These are phyloP conservation scores for Wallacemonas sp. DNA, from an alignment of 208 protist genomes.

Conservation along the genomic window DNA sequence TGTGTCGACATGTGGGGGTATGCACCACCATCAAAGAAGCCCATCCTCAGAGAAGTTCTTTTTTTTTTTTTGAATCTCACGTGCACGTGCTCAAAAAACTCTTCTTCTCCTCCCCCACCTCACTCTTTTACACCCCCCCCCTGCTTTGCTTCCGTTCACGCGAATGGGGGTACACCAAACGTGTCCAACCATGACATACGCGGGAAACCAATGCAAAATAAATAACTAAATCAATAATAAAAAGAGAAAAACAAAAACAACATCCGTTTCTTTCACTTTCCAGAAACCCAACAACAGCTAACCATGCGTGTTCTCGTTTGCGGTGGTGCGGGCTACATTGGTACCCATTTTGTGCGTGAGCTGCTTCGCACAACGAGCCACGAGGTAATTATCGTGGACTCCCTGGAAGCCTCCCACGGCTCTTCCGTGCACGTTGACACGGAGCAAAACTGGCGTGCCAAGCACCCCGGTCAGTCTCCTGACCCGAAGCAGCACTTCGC, in stretches of 20 bases:
- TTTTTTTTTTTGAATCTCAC: background rate
- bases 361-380: constrained; percentile 78
- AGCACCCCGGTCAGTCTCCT: background rate
- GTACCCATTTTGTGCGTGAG: constrained; percentile 94
- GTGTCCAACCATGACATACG: too few relatives aligned
- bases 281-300: background rate
- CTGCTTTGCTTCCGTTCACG: too few relatives aligned
- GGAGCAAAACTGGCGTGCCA: constrained; percentile 37
- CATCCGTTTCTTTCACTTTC: background rate
- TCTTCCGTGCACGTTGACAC: constrained; percentile 56
- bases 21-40: background rate
- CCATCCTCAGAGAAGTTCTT: background rate
- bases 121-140: too few relatives aligned
- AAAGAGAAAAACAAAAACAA: constrained; percentile 18
- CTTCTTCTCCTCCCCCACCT: too few relatives aligned
- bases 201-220: background rate
- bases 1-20: too few relatives aligned
- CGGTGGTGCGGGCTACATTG: constrained; percentile 98
- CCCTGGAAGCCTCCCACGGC: constrained; percentile 79
- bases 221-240: background rate
- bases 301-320: constrained; percentile 92
- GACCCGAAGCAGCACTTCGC: constrained; percentile 35
- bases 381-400: constrained; percentile 95
- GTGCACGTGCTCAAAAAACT: too few relatives aligned
- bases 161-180: too few relatives aligned